phyloP scores from a whole-genome alignment of 225 moss, liverwort and hornwort species.

The Anthoceros angustus region DNA sequence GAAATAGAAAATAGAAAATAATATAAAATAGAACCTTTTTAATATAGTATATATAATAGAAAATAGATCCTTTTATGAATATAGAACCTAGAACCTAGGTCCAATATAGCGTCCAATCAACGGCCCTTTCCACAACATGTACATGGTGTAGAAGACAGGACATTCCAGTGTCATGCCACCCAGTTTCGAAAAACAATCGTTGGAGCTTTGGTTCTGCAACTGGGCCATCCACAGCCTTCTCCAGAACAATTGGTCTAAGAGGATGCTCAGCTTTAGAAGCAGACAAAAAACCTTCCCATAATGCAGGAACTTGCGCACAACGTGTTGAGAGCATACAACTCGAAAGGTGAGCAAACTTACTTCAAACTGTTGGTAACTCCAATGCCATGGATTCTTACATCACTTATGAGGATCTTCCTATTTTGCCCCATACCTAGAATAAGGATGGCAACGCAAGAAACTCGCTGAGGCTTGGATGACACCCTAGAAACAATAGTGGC shows the following conservation, averaged over 20 bases:
- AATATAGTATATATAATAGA: no score
- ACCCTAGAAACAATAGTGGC: background rate
- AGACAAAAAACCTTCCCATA: background rate
- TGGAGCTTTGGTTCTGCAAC: constrained; percentile 36
- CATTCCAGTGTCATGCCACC: constrained; percentile 85
- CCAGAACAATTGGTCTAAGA: constrained; percentile 43
- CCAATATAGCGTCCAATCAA: no score
- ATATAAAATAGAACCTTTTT: no score
- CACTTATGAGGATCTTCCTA: no score
- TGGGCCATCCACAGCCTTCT: constrained; percentile 47
- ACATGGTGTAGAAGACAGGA: no score
- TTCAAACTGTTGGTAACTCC: constrained; percentile 64
- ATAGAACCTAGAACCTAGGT: background rate
- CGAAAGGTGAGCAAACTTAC: constrained; percentile 11
- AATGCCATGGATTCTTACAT: no score
- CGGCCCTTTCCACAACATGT: no score
- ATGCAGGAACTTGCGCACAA: no score
- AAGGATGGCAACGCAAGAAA: no score
- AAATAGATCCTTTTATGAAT: no score
- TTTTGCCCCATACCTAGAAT: no score
- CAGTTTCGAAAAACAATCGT: constrained; percentile 62
- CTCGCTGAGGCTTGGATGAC: background rate
- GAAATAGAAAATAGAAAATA: constrained; percentile 49
- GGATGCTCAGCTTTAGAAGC: background rate
- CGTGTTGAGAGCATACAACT: background rate